Percentiles rank a stretch among this genome's conserved stretches.
Conservation (phyloP, 73 alveolate genomes). For the Paramecium sexaurelia region DNA sequence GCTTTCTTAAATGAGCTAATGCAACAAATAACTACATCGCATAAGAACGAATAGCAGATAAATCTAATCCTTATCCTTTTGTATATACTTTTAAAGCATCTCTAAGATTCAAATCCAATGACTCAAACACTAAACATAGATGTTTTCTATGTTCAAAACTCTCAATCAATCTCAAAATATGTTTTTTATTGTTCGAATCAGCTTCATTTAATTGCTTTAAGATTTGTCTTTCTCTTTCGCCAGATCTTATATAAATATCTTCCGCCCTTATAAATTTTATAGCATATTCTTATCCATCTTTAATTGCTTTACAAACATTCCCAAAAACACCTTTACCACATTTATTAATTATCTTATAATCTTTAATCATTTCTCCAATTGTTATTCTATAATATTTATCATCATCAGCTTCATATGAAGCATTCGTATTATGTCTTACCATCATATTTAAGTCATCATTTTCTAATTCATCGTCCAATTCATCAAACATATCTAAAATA, state of each 20-base stretch:
- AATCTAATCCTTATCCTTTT: conserved; percentile 75
- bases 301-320: conserved; percentile 66
- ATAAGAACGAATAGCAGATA: conserved; percentile 82
- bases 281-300: conserved; percentile 72
- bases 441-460: conserved; percentile 4
- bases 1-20: conserved; percentile 71
- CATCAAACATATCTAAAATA: conserved; percentile 21
- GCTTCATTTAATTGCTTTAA: conserved; percentile 72
- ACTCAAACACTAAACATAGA: conserved; percentile 83
- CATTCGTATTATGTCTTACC: neutral
- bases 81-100: conserved; percentile 81
- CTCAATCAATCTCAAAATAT: conserved; percentile 76
- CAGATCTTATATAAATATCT: conserved; percentile 80
- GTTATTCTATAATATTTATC: conserved; percentile 42
- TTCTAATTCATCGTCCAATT: conserved; percentile 18
- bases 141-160: conserved; percentile 79
- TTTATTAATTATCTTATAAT: conserved; percentile 31
- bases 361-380: conserved; percentile 57
- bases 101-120: conserved; percentile 80
- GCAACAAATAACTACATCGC: conserved; percentile 86
- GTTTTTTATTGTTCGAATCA: conserved; percentile 75
- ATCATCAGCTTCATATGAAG: conserved; percentile 8
- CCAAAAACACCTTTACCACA: conserved; percentile 70
- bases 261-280: conserved; percentile 78
- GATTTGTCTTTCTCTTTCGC: conserved; percentile 80